phyloP scores from a whole-genome alignment of 2,329 filamentous ascomycete species.

The Nigrograna mackinnonii region DNA sequence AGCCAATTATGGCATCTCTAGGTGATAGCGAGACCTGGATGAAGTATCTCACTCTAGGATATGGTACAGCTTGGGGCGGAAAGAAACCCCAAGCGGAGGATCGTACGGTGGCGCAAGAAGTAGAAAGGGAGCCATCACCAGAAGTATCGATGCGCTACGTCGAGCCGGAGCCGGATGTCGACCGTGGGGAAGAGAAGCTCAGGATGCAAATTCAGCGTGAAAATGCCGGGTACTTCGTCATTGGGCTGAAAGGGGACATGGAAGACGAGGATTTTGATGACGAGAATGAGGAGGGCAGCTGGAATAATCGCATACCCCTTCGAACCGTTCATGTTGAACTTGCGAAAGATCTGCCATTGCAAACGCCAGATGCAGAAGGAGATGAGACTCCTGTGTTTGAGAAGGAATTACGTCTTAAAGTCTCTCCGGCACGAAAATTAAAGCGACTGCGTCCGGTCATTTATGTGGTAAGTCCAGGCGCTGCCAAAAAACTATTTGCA shows the following conservation, averaged over 20 bases:
- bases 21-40: slow-evolving; percentile 53
- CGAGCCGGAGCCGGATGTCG: slow-evolving; percentile 44
- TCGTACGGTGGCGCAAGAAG: slow-evolving; percentile 1
- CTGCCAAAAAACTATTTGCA: not conserved
- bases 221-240: slow-evolving; percentile 62
- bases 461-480: slow-evolving; percentile 58
- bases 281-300: slow-evolving; percentile 34
- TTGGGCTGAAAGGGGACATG: slow-evolving; percentile 70
- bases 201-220: slow-evolving; percentile 53
- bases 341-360: slow-evolving; percentile 42
- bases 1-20: slow-evolving; percentile 38
- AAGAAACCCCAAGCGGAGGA: slow-evolving; percentile 15
- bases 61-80: slow-evolving; percentile 43
- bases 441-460: slow-evolving; percentile 66
- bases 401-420: slow-evolving; percentile 15
- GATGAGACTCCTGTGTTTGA: slow-evolving; percentile 26
- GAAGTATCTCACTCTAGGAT: slow-evolving; percentile 56
- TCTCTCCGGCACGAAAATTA: no score
- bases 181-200: slow-evolving; percentile 62
- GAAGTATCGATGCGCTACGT: slow-evolving; percentile 36
- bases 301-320: slow-evolving; percentile 59
- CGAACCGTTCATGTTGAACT: slow-evolving; percentile 71
- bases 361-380: slow-evolving; percentile 15
- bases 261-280: slow-evolving; percentile 56
- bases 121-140: slow-evolving; percentile 16